Conservation (phyloP, 2,329 filamentous ascomycete species). For the Penicillium sp. region DNA sequence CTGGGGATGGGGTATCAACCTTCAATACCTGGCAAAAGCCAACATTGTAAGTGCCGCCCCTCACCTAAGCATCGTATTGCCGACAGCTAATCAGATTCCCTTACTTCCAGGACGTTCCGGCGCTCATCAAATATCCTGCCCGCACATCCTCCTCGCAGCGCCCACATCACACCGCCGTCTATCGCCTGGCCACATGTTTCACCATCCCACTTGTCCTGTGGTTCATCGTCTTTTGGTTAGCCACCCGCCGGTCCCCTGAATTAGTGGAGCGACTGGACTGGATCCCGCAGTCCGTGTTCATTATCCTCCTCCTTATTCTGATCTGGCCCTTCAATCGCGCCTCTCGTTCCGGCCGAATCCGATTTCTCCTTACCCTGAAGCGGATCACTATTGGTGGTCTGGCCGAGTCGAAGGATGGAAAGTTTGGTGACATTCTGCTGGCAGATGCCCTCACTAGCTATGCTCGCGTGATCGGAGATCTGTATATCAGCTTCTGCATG, state of each 20-base stretch:
- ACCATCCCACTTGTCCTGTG: constrained; percentile 68
- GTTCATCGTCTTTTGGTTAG: constrained; percentile 76
- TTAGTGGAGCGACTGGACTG: constrained; percentile 77
- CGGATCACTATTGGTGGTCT: constrained; percentile 82
- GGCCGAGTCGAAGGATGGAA: constrained; percentile 80
- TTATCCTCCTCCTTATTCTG: constrained; percentile 68
- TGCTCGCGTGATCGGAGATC: constrained; percentile 83
- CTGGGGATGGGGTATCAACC: constrained; percentile 92
- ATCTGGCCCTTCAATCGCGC: constrained; percentile 67
- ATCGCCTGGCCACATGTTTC: constrained; percentile 77
- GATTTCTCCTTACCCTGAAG: constrained; percentile 71
- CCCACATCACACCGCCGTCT: constrained; percentile 77
- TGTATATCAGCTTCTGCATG: constrained; percentile 90
- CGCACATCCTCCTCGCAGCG: constrained; percentile 67
- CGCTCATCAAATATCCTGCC: constrained; percentile 79
- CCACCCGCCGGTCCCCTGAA: constrained; percentile 67
- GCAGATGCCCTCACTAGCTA: constrained; percentile 95
- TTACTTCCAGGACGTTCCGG: constrained; percentile 65
- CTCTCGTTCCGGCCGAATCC: constrained; percentile 67
- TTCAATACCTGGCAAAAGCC: constrained; percentile 75
- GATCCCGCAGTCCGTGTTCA: constrained; percentile 79
- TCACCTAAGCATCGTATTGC: constrained; percentile 4
- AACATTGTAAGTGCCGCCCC: constrained; percentile 61
- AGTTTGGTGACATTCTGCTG: constrained; percentile 90
- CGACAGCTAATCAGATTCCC: constrained; percentile 10